Conservation (phyloP, 169 alveolate genomes). For the Amoebophrya sp. region DNA sequence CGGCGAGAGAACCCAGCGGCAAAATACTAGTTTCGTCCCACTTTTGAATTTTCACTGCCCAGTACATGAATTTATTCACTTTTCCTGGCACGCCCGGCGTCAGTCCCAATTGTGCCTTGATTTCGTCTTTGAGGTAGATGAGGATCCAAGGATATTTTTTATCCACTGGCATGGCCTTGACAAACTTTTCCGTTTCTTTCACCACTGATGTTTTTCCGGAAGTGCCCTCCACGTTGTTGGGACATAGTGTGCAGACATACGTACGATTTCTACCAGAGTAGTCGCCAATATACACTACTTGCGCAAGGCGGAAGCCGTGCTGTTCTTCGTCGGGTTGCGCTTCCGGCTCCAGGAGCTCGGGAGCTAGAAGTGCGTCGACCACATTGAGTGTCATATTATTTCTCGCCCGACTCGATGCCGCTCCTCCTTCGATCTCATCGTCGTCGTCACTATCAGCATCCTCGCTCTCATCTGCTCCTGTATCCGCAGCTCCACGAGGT, state of each 20-base stretch:
- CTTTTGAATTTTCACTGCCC: neutral
- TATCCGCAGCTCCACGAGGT: neutral
- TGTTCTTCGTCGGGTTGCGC: neutral
- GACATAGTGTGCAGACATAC: neutral
- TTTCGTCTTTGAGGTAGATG: neutral
- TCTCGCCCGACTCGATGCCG: too few species aligned
- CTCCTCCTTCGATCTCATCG: neutral
- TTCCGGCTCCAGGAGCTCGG: neutral
- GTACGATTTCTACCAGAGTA: neutral
- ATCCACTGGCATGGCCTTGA: neutral
- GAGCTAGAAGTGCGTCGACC: neutral
- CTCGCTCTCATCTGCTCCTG: neutral
- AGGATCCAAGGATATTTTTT: neutral
- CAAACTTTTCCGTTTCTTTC: neutral
- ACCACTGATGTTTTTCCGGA: neutral
- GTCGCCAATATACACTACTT: neutral
- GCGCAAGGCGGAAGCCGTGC: neutral
- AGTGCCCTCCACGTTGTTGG: neutral
- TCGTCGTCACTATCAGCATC: neutral
- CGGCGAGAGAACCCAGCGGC: neutral
- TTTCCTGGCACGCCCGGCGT: conserved; percentile 13
- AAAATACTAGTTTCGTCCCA: neutral
- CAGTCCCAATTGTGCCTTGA: neutral
- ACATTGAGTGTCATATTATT: too few species aligned
- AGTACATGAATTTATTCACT: neutral